Base-by-base conservation (phyloP, 2,329 filamentous ascomycete species). In the Fusarium subtropicale region DNA sequence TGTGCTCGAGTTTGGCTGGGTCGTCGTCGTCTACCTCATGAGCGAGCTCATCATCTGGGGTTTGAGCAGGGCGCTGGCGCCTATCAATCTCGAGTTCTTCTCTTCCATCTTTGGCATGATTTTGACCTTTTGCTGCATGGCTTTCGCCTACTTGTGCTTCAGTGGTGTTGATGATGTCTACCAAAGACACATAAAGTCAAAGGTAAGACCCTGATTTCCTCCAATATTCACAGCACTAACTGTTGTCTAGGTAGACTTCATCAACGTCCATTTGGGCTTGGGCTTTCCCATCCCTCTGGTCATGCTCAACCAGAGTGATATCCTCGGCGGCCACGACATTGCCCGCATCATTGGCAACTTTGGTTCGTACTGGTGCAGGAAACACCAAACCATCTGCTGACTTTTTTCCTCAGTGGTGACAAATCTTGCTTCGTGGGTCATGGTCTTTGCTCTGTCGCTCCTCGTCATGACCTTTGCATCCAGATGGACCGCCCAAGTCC, bases 241-340 rank as follows among this genome's bases (percentile, higher is more conserved):
- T 20, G 30, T 4, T 13, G 6, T n/a, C 38, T 51, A 86, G 84
- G 78, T 85, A 24, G 80, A 86, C 48, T 79, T 86, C 12, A 79
- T 86, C 55, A 87, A 87, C 66, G 75, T 79, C 4, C 82, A 87
- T 71, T 81, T 87, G 67, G 84, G 84, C 0, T 72, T 86, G 8
- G 85, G 83, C 5, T 87, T 87, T 66, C 81, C 82, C 0, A 79
- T 86, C 4, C 85, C 85, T 0, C 79, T 87, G 4, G 75, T 85
- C 3, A 82, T 82, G 77, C 79, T 86, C 16, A 79, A 81, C 39
- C 71, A 76, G n/a, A 71, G 74, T 4, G 64, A 79, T 9, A 68
- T 79, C 13, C 64, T 81, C 10, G 72, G 76, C 20, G 69, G 74
- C 20, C 66, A 58, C 5, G 74, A 76, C 1, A 78, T 86, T n/a